phyloP scores from a whole-genome alignment of 1,284 basidiomycete species.

The Puccinia horiana region DNA sequence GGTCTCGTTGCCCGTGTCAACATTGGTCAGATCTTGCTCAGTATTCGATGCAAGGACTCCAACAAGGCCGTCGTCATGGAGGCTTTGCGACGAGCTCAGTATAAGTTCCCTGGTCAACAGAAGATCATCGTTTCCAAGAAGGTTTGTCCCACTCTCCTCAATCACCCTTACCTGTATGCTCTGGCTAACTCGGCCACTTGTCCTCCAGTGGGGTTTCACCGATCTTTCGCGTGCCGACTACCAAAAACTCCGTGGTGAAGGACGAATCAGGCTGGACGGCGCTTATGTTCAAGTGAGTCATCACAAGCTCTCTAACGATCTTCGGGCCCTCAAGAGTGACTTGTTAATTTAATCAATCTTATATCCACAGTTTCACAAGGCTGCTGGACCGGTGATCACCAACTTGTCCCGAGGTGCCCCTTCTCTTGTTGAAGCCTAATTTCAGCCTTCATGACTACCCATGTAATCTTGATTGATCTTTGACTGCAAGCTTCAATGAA shows the following conservation, averaged over 20 bases:
- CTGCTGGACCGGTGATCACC: conserved; percentile 34
- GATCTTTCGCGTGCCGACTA: conserved; percentile 39
- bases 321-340: too few species aligned
- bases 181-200: background rate
- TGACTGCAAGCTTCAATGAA: conserved; percentile 20
- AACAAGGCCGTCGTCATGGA: conserved; percentile 90
- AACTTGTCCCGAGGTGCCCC: conserved; percentile 45
- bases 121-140: conserved; percentile 49
- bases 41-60: conserved; percentile 86
- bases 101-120: conserved; percentile 66
- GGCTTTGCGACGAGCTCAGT: conserved; percentile 92
- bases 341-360: background rate
- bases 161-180: background rate
- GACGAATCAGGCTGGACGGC: conserved; percentile 40
- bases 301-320: background rate
- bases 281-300: conserved; percentile 39
- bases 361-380: conserved; percentile 33
- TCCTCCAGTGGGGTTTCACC: conserved; percentile 42
- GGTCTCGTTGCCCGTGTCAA: conserved; percentile 91
- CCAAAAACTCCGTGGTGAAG: conserved; percentile 36
- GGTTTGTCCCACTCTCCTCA: background rate
- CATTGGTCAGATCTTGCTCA: conserved; percentile 96
- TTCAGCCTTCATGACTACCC: background rate
- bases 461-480: conserved; percentile 31
- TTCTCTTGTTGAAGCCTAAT: conserved; percentile 21